A percentile compares a stretch with the other conserved stretches of the same genome.
Evolutionary conservation across 495 filamentous ascomycete genomes (phyloP).

Genomic region (Penicillium coffeae): DNA sequence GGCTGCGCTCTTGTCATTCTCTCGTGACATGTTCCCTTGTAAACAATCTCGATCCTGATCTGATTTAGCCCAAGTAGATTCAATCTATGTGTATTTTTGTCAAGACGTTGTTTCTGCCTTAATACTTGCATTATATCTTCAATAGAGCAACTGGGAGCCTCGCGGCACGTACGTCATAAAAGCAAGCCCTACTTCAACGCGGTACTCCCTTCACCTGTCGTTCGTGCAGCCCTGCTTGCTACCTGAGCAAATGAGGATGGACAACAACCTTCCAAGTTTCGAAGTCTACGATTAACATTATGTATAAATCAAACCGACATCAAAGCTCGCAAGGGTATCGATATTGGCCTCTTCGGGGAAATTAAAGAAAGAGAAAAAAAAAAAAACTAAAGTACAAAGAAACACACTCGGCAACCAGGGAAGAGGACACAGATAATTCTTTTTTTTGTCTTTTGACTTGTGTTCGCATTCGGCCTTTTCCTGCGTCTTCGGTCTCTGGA

Average conservation of each 20-base stretch:
- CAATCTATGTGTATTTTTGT: not conserved
- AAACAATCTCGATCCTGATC: conserved; percentile 11
- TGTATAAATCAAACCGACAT: not conserved
- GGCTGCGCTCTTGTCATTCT: conserved; percentile 10
- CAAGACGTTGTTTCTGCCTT: no score
- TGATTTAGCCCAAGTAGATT: not conserved
- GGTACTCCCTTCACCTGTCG: no score
- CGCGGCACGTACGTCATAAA: no score
- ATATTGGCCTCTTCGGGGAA: conserved; percentile 32
- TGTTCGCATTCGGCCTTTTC: conserved; percentile 13
- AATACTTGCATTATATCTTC: not conserved
- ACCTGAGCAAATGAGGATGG: no score
- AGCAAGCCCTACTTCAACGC: no score
- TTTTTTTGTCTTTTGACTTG: conserved; percentile 13
- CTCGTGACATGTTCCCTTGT: conserved; percentile 9
- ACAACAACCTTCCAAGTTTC: no score
- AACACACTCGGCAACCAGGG: conserved; percentile 9
- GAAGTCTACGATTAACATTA: not conserved
- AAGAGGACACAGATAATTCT: not conserved
- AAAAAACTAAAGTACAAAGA: conserved; percentile 28
- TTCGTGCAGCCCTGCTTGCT: no score
- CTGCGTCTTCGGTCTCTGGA: conserved; percentile 10
- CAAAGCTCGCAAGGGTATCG: conserved; percentile 42
- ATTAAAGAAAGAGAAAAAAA: not conserved
- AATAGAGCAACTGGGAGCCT: not conserved